Base-by-base conservation (phyloP, 2,329 filamentous ascomycete species). In the Reticulascus tulasneorum region DNA sequence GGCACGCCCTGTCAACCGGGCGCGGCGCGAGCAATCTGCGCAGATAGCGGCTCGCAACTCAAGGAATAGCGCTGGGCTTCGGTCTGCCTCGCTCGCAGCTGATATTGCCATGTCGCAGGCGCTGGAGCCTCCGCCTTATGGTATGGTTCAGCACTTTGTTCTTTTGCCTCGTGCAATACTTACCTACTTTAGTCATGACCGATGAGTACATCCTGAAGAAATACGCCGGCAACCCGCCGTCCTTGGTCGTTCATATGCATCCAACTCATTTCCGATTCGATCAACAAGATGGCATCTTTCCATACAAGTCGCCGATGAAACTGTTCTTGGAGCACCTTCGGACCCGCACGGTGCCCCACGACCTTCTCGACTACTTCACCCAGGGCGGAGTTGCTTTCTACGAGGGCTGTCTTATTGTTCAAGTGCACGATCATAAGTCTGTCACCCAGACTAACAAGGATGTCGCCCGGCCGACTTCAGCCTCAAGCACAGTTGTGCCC, bases 371-470 rank as follows among this genome's bases (percentile, higher is more conserved):
- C 30, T 84, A 91, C 48, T 77, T 98, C 36, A 73, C 81, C 19
- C 73, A 79, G 30, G 71, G 72, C 13, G 79, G 80, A 15, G 84
- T 95, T 11, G 73, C 75, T 9, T 97, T 95, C 56, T 98, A 97
- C 57, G 90, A 97, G 59, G 89, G 86, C 21, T 95, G 91, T 54
- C 74, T 98, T 38, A 97, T 98, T 48, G 89, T 98, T 23, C 84
- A 94, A 59, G 70, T 97, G n/a, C 78, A 94, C 52, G 87, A 97
- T 56, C 86, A 95, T 65, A 86, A 85, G 52, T 79, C 83, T 1
- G 67, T 67, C 26, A 71, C 73, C 29, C 72, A 74, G 44, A 67
- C 73, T 48, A n/a, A n/a, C n/a, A 80, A 87, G 54, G 79, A 76
- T 47, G 70, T 69, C 49, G 64, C 66, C 38, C 73, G 67, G 32